These are phyloP conservation scores for Botrytis medusae DNA, from an alignment of 2,329 filamentous ascomycete genomes.

Conservation along the genomic window DNA sequence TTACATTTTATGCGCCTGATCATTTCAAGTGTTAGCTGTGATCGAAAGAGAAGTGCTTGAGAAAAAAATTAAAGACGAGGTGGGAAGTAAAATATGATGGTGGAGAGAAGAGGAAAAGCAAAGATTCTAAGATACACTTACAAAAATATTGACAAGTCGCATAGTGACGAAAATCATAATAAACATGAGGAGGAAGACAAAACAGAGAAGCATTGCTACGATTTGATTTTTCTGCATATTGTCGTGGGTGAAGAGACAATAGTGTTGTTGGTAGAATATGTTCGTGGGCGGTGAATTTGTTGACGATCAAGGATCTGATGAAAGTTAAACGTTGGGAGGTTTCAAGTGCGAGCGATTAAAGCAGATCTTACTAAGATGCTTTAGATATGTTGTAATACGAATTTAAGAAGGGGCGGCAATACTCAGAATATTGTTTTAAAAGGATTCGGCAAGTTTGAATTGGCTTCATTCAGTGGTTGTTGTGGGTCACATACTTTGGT, in stretches of 20 bases:
- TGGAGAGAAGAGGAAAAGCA: not conserved
- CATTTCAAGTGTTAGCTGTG: not conserved
- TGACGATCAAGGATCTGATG: not conserved
- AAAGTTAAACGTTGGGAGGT: not conserved
- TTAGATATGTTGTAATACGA: not conserved
- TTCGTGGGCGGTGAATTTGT: not conserved
- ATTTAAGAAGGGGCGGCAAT: not conserved
- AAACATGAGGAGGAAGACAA: slow-evolving; percentile 18
- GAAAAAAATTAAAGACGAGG: not conserved
- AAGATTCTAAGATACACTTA: not conserved
- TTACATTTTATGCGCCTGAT: slow-evolving; percentile 15
- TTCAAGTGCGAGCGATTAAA: not conserved
- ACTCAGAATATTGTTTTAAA: not conserved
- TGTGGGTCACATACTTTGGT: not conserved
- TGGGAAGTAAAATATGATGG: too few species aligned
- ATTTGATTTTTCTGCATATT: slow-evolving; percentile 15
- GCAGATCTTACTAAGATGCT: not conserved
- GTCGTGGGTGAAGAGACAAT: not conserved
- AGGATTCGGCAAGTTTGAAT: not conserved
- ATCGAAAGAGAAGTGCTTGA: not conserved
- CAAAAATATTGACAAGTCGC: slow-evolving; percentile 17
- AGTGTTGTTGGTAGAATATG: not conserved
- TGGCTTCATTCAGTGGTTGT: not conserved
- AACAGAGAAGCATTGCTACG: slow-evolving; percentile 9
- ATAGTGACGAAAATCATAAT: slow-evolving; percentile 9